Conservation (phyloP, 192 early-diverging fungal genomes). For the Backusella sp. region DNA sequence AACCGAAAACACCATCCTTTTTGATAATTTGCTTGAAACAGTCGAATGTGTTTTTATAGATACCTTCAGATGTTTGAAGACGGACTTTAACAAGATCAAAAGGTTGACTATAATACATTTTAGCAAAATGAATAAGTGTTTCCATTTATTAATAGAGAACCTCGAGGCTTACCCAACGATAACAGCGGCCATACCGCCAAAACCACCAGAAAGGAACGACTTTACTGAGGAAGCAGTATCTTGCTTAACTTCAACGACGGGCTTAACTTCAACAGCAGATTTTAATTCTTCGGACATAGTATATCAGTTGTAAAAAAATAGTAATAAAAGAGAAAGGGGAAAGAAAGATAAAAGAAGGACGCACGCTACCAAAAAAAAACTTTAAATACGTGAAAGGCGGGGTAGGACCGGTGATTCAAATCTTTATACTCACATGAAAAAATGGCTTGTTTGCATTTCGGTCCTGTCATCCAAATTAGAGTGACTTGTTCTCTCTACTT, state of each 20-base stretch:
- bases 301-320: not conserved
- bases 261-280: not conserved
- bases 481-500: not conserved
- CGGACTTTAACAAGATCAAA: slow-evolving; percentile 94
- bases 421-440: not conserved
- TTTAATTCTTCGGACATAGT: slow-evolving; percentile 19
- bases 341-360: not conserved
- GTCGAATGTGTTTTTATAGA: slow-evolving; percentile 86
- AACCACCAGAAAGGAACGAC: slow-evolving; percentile 92
- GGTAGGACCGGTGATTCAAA: not conserved
- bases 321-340: slow-evolving; percentile 2
- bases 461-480: slow-evolving; percentile 7
- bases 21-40: slow-evolving; percentile 90
- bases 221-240: slow-evolving; percentile 57
- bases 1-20: slow-evolving; percentile 85
- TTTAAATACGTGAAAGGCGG: not conserved
- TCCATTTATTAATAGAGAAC: not conserved
- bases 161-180: slow-evolving; percentile 56
- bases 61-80: slow-evolving; percentile 83
- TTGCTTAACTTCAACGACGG: slow-evolving; percentile 11
- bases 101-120: slow-evolving; percentile 57
- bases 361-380: not conserved
- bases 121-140: not conserved
- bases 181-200: slow-evolving; percentile 85
- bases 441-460: not conserved